Evolutionary conservation across 768 basidiomycete genomes (phyloP), one percentile per base, ranked within the genome.

Genomic region (Hydnum rufescens): DNA sequence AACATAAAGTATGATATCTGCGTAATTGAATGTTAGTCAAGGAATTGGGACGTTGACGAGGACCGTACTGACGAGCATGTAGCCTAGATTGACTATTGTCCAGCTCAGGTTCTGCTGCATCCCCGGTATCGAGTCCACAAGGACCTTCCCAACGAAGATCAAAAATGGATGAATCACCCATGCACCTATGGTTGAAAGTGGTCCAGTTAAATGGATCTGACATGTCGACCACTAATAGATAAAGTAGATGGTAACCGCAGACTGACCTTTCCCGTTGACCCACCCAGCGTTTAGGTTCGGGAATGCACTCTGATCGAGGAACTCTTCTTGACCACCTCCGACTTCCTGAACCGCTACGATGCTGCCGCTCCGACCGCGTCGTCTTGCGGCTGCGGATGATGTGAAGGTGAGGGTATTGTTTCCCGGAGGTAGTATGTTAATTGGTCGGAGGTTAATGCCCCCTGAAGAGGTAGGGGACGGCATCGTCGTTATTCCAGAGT

Each of bases 1-100:
- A 97, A 97, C 85, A 97, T 92, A 56, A 96, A 73, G 68, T 93
- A 97, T 6, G 90, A 87, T n/a, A 89, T 63, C 92, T 93, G 60
- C 18, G 28, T 43, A 28, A 44, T 26, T 23, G 5, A 13, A 1
- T 26, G 28, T 26, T 34, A 51, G 42, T 2, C 39, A 29, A n/a
- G 13, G 18, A 53, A 16, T 16, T 28, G 23, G 44, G n/a, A n/a
- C 23, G 44, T 16, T 34, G 28, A 31, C 32, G 5, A 16, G 49
- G 51, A 13, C 51, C 4, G 39, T 3, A 73, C 86, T 56, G 63
- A 96, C 93, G 44, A 80, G 75, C 56, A 90, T 82, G 67, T 99
- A 99, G 57, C 82, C 64, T 39, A 96, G 67, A 63, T 95, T 93
- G 56, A 89, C 84, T 39, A 88, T 69, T 5, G 92, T 93, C 95